phyloP scores from a whole-genome alignment of 371 early-diverging fungal species.

The Syncephalis plumigaleata region DNA sequence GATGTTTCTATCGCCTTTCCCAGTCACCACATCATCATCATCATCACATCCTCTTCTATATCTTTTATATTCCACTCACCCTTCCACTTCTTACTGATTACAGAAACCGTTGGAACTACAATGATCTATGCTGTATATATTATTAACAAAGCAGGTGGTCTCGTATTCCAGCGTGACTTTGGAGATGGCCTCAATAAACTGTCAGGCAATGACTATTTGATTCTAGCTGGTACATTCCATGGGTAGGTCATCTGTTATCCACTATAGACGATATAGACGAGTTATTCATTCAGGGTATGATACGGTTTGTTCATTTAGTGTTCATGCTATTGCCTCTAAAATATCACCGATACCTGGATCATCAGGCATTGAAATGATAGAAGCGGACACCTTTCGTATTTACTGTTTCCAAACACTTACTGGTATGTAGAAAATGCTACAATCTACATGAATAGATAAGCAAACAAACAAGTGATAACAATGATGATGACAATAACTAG shows the following conservation, averaged over 20 bases:
- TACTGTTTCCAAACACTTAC: slow-evolving; percentile 88
- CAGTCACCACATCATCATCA: too few species aligned
- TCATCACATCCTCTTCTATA: too few species aligned
- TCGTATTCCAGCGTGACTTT: slow-evolving; percentile 86
- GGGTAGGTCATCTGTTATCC: slow-evolving; percentile 44
- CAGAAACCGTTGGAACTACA: neutral
- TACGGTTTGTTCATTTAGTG: too few species aligned
- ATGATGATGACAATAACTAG: slow-evolving; percentile 15
- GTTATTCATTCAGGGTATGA: too few species aligned
- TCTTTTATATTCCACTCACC: too few species aligned
- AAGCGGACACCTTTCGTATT: slow-evolving; percentile 76
- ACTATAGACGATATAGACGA: too few species aligned
- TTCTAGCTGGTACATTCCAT: slow-evolving; percentile 93
- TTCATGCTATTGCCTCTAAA: slow-evolving; percentile 90
- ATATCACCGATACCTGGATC: slow-evolving; percentile 70
- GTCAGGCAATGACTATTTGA: slow-evolving; percentile 86
- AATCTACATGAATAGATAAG: neutral
- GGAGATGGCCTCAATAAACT: slow-evolving; percentile 60
- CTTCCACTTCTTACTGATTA: too few species aligned
- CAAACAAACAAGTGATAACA: neutral
- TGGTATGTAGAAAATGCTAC: slow-evolving; percentile 25
- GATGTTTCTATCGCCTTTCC: too few species aligned
- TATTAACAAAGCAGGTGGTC: slow-evolving; percentile 93
- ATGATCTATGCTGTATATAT: slow-evolving; percentile 88
- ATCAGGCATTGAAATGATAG: slow-evolving; percentile 79